phyloP scores from a whole-genome alignment of 495 filamentous ascomycete species.

The Podospora appendiculata region DNA sequence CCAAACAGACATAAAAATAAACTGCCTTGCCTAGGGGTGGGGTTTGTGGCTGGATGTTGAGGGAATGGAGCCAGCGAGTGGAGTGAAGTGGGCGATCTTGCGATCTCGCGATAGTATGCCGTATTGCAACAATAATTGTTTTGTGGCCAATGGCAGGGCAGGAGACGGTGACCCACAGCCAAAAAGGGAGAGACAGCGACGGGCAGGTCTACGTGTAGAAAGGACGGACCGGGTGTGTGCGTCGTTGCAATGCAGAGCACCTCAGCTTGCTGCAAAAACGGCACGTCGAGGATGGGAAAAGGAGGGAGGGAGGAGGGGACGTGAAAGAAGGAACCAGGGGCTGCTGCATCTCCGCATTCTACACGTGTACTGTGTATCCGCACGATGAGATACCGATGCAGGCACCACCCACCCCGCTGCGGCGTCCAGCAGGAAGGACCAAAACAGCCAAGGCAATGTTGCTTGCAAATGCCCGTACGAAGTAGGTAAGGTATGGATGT shows the following conservation, averaged over 20 bases:
- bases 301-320: background rate
- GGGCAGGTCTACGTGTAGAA: background rate
- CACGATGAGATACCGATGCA: too few species aligned
- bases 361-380: too few species aligned
- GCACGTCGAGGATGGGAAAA: background rate
- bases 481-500: background rate
- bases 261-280: too few species aligned
- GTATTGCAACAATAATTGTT: background rate
- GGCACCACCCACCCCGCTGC: too few species aligned
- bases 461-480: background rate
- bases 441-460: too few species aligned
- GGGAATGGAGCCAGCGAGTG: too few species aligned
- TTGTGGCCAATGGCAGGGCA: background rate
- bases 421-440: too few species aligned
- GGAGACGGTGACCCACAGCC: background rate
- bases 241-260: too few species aligned
- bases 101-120: background rate
- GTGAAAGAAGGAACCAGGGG: background rate
- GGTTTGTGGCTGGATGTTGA: too few species aligned
- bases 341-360: too few species aligned
- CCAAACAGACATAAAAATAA: too few species aligned
- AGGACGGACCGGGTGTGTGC: background rate
- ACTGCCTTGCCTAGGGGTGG: too few species aligned
- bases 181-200: background rate
- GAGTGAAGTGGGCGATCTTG: background rate